Base-by-base conservation (phyloP, 805 yeast genomes). In the Jamesozyma piceae region DNA sequence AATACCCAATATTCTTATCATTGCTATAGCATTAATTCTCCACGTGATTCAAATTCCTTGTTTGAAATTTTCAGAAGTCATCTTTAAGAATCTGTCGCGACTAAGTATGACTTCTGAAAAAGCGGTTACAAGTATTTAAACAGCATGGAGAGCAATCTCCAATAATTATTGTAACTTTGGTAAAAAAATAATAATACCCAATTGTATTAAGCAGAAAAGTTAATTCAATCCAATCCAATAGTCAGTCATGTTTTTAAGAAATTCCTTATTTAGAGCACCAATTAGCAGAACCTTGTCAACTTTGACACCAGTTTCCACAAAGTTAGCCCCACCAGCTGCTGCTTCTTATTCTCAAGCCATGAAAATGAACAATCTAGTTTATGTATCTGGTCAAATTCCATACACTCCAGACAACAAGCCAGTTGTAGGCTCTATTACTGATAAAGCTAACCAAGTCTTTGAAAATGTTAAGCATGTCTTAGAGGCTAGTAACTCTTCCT, bases 281-380 rank as follows among this genome's bases (percentile, higher is more conserved):
- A 39, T 50, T 35, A 35, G 43, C 14, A 53, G 50, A 43, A 24
- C 43, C 22, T 26, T 47, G 24, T 38, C 37, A 22, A 47, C 50
- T 18, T 44, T 55, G 39, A 56, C 61, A 20, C 60, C 71, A 73
- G 82, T 86, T 44, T 71, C 74, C 53, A 80, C 95, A 39, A 72
- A 78, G 50, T 71, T 70, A 51, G 95, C 96, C 29, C 97, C 97
- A 52, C 87, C 95, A 44, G 95, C 97, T 47, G 96, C 95, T 33
- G 97, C 96, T 34, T 79, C 95, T 10, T 90, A 90, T 66, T 84
- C 95, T 26, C 97, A 90, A 66, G 97, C 97, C 35, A 75, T 89
- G 63, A 87, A 83, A 67, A 94, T 78, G 55, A 85, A 84, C 64
- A 77, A 95, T 45, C 79, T 86, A 60, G 66, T 90, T 62, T 90